phyloP scores from a whole-genome alignment of 306 rosid genomes.

The Quercus parvula region DNA sequence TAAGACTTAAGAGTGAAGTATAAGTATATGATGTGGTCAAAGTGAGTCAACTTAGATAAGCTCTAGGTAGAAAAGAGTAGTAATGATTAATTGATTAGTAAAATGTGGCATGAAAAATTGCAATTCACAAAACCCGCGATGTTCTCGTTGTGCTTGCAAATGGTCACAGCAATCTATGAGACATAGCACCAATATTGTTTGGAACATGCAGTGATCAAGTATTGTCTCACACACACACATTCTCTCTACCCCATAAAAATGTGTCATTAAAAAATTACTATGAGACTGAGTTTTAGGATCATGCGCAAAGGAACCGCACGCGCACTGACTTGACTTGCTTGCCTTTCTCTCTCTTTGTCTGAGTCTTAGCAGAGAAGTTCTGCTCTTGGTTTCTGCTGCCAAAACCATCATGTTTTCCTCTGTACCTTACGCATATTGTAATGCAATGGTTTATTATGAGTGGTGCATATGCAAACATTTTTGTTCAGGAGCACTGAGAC shows the following conservation, averaged over 20 bases:
- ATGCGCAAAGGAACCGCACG: slow-evolving; percentile 59
- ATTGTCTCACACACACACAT: neutral
- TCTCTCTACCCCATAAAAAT: too few relatives aligned
- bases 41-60: neutral
- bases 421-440: slow-evolving; percentile 11
- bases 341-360: slow-evolving; percentile 3
- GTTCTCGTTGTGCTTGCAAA: slow-evolving; percentile 6
- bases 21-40: neutral
- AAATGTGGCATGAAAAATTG: neutral
- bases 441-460: slow-evolving; percentile 8
- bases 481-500: neutral
- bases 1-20: neutral
- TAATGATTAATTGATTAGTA: neutral
- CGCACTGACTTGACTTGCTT: slow-evolving; percentile 25
- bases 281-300: slow-evolving; percentile 54
- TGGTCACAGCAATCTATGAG: slow-evolving; percentile 10
- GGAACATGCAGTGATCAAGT: neutral
- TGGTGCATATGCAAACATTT: neutral
- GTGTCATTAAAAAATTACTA: slow-evolving; percentile 2
- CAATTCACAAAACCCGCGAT: slow-evolving; percentile 7
- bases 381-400: slow-evolving; percentile 22
- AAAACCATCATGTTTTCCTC: slow-evolving; percentile 30
- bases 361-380: neutral
- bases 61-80: neutral
- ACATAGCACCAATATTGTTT: neutral